Evolutionary conservation across 768 basidiomycete genomes (phyloP), one percentile per base, ranked within the genome.

Genomic region (Auriscalpium microsporum): DNA sequence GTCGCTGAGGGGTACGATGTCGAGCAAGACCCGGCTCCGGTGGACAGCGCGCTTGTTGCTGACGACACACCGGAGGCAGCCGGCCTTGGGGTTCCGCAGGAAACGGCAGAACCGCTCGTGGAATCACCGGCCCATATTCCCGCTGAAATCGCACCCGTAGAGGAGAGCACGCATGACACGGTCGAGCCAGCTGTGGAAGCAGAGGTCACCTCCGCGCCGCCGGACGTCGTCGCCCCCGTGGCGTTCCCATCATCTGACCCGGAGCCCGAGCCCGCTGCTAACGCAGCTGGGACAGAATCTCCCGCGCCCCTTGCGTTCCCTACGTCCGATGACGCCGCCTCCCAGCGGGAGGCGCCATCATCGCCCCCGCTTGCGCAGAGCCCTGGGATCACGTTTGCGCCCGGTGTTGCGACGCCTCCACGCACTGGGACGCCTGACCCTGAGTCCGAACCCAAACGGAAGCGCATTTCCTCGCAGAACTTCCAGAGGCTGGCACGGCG

Each of bases 391-490:
- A 87, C 88, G 2, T 91, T 91, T 67, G 84, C 81, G 56, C 71
- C 76, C 14, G 75, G 72, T 49, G 71, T 78, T 34, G 57, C 75
- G 44, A 76, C 82, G 4, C 84, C 85, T n/a, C 74, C 80, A 3
- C 82, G 87, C 34, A 78, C 77, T 38, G 82, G 79, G n/a, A 82
- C 87, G 8, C 87, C 89, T 6, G 86, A 90, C 63, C 76, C 76
- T 1, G 87, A 86, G 3, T 66, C 78, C n/a, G 88, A 88, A 63
- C 81, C 81, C 36, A 90, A 89, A 73, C 76, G 88, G 58, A 88
- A 86, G 65, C 80, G 87, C 17, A 89, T 87, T 56, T 84, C 87
- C 9, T 86, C 87, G 28, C 90, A 93, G 67, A 91, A 91, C 64
- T 88, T 93, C 75, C 87, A 90, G 67, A 79, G 87, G 16, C 65